Evolutionary conservation across 768 basidiomycete genomes (phyloP), one percentile per base, ranked within the genome.

Genomic region (Crassisporium funariophilum): DNA sequence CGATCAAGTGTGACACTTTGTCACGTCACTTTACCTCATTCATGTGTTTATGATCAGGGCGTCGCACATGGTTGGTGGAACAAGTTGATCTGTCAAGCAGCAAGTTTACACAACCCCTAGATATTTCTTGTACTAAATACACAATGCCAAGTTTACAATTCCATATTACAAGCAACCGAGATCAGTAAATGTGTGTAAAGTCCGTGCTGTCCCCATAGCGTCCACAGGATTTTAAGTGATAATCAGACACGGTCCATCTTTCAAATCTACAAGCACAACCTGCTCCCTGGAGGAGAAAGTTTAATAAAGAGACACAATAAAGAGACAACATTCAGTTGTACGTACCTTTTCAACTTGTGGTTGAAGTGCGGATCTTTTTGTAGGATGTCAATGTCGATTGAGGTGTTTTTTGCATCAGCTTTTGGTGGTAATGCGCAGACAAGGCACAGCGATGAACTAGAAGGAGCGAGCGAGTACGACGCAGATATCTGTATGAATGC

Each of bases 381-480:
- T 20, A 81, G 64, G 4, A 76, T 66, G 35, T 74, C 70, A 8
- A 77, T 63, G 64, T 71, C 37, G 59, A 58, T 70, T 73, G 59
- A 73, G n/a, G n/a, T n/a, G n/a, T n/a, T n/a, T n/a, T 68, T 51
- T 65, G 69, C 44, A 53, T 72, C 69, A 17, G 69, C 57, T 22
- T 73, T 70, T 13, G 27, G 27, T 8, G 77, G 73, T 10, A 78
- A 60, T 12, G 76, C 79, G 56, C 77, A 82, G 16, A 86, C 71
- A 29, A 86, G 65, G 56, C 84, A 84, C 29, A 80, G 59, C 2
- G 81, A 74, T 36, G 79, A 79, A 62, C 72, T 76, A 12, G 84
- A 80, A 8, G 84, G 83, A 8, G 79, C 73, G 35, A 88, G 71
- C 11, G 74, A 75, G 58, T 88, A 86, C 1, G 83, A 80, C 4